A percentile compares a stretch with the other conserved stretches of the same genome.
These are phyloP conservation scores for Trametes hirsuta DNA, from an alignment of 1,284 basidiomycete genomes.

Conservation along the genomic window DNA sequence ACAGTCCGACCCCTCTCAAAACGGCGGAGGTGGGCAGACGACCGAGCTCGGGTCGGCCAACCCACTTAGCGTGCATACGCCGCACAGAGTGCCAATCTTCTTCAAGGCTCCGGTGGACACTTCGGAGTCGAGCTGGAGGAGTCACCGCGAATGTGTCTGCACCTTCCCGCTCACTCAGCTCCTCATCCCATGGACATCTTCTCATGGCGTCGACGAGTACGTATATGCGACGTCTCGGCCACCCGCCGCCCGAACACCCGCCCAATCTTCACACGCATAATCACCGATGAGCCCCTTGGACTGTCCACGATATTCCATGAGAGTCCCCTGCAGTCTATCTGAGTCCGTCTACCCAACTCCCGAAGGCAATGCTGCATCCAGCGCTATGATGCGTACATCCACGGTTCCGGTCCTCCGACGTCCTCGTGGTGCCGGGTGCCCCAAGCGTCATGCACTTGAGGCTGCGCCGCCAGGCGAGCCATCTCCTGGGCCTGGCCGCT, in stretches of 20 bases:
- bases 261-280: no score
- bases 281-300: no score
- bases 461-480: conserved; percentile 38
- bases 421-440: conserved; percentile 39
- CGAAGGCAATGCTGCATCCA: neutral
- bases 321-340: no score
- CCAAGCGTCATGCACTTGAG: conserved; percentile 50
- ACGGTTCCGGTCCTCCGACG: conserved; percentile 38
- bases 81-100: no score
- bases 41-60: no score
- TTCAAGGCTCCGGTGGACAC: no score
- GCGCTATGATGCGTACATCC: conserved; percentile 2
- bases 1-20: neutral
- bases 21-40: neutral
- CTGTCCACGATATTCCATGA: no score
- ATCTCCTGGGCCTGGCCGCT: conserved; percentile 49
- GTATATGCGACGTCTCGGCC: neutral
- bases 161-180: neutral
- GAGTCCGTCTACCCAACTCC: no score
- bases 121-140: no score
- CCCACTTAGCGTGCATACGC: no score
- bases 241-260: neutral
- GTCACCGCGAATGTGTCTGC: no score
- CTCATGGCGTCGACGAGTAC: neutral
- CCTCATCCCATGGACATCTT: neutral